Evolutionary conservation across 352 stramenopile genomes (phyloP).

Genomic region (Lagenidium sp.): DNA sequence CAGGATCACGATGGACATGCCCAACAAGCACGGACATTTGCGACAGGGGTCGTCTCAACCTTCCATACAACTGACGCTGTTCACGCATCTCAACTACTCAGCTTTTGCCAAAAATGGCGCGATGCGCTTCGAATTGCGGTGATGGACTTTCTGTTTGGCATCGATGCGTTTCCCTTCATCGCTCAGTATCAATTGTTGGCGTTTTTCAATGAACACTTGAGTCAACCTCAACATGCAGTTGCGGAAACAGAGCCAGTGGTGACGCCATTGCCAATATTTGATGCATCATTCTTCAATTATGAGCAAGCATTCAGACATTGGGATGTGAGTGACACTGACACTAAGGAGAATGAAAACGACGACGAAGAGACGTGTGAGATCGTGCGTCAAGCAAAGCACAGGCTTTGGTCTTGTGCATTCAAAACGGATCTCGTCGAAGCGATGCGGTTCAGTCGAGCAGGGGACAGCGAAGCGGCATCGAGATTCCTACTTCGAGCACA

Average conservation of each 20-base stretch:
- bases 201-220: conserved; percentile 14
- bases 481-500: conserved; percentile 39
- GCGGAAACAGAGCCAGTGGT: neutral
- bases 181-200: conserved; percentile 17
- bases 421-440: conserved; percentile 19
- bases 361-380: conserved; percentile 3
- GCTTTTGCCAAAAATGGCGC: conserved; percentile 39
- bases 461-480: conserved; percentile 16
- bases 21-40: too few species aligned
- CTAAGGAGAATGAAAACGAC: conserved; percentile 4
- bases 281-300: conserved; percentile 30
- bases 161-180: conserved; percentile 31
- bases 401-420: conserved; percentile 13
- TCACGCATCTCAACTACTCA: too few species aligned
- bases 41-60: too few species aligned
- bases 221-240: conserved; percentile 10
- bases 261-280: conserved; percentile 21
- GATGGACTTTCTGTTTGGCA: conserved; percentile 43
- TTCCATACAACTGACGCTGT: too few species aligned
- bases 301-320: conserved; percentile 17
- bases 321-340: conserved; percentile 1
- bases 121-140: conserved; percentile 31
- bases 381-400: conserved; percentile 1
- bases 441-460: conserved; percentile 2
- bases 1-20: too few species aligned